Conservation (phyloP, 345 rosid species). For the Eucalyptus urophylla region DNA sequence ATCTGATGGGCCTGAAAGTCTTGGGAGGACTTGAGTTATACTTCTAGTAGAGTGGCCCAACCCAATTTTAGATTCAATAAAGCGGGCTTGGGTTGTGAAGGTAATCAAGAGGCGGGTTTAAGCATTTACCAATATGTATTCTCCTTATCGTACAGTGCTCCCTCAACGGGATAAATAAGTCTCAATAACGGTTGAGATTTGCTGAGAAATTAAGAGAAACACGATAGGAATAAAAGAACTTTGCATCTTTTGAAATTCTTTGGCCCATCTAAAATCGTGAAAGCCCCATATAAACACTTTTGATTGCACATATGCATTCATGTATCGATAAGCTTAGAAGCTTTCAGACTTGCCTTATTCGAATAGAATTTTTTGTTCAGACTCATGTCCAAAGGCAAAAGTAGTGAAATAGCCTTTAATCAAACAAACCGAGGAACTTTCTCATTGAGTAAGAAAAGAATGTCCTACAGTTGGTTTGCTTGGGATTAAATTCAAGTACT, state of each 20-base stretch:
- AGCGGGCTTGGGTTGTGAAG: background rate
- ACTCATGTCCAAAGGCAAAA: background rate
- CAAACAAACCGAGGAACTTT: background rate
- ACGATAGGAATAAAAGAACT: background rate
- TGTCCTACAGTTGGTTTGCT: background rate
- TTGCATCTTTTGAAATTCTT: background rate
- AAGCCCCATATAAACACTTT: background rate
- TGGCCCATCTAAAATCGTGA: background rate
- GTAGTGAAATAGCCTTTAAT: background rate
- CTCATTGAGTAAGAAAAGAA: background rate
- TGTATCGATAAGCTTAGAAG: background rate
- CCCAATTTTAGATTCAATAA: background rate
- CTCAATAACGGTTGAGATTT: background rate
- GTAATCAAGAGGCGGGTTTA: background rate
- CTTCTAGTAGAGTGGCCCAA: background rate
- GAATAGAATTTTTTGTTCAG: background rate
- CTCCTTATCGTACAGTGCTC: background rate
- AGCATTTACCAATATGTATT: fast-evolving
- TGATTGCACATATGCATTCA: too few relatives aligned
- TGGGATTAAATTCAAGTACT: background rate
- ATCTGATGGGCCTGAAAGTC: background rate
- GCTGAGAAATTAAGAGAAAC: background rate
- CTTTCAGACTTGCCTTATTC: background rate
- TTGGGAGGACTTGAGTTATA: background rate
- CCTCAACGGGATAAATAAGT: background rate